Conservation (phyloP, 352 stramenopile species). For the Globisporangium megalacanthum region DNA sequence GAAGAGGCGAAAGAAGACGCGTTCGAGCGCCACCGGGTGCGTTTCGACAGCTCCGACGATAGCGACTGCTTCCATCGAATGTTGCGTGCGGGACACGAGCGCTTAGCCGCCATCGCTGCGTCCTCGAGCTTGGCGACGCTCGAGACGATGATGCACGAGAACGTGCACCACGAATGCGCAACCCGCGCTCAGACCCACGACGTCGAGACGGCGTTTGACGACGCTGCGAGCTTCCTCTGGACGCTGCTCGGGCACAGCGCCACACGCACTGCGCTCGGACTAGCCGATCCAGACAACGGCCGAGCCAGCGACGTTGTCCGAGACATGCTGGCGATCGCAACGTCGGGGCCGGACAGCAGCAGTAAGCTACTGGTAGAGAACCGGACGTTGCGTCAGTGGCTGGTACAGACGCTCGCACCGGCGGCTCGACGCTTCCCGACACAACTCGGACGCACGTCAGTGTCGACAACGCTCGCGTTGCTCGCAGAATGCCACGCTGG, state of each 20-base stretch:
- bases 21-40: not conserved
- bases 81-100: not conserved
- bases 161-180: constrained; percentile 49
- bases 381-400: constrained; percentile 11
- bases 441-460: not conserved
- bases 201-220: constrained; percentile 17
- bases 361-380: constrained; percentile 7
- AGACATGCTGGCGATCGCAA: constrained; percentile 4
- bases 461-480: not conserved
- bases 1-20: constrained; percentile 1
- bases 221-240: constrained; percentile 3
- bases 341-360: not conserved
- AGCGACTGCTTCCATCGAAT: not conserved
- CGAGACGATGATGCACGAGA: constrained; percentile 48
- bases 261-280: constrained; percentile 3
- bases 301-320: not conserved
- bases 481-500: no score
- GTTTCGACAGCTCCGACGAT: not conserved
- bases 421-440: constrained; percentile 8
- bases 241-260: constrained; percentile 4
- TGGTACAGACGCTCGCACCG: constrained; percentile 11
- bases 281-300: not conserved
- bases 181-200: constrained; percentile 19
- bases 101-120: constrained; percentile 20
- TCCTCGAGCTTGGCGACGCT: constrained; percentile 31